Evolutionary conservation across 192 early-diverging fungal genomes (phyloP).

Genomic region (Dimargaris xerosporica): DNA sequence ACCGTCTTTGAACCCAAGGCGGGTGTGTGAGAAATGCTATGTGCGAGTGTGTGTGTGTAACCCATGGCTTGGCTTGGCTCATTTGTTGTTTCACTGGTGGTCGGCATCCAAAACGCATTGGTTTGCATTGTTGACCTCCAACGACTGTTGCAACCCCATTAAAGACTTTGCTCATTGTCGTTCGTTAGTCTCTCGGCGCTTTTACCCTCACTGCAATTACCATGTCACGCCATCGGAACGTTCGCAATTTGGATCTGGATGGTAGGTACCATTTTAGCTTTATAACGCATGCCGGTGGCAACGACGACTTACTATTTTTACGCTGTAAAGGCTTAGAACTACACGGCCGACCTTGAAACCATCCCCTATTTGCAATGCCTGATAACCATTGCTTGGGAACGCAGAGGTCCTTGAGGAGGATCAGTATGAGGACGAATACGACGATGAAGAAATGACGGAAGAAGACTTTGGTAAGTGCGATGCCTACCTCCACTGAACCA

Average conservation of each 20-base stretch:
- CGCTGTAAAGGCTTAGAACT: not conserved
- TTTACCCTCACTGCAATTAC: too few relatives aligned
- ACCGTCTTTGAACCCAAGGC: too few relatives aligned
- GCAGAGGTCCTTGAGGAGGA: not conserved
- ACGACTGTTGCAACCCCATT: too few relatives aligned
- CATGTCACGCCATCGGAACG: constrained; percentile 11
- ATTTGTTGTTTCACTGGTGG: too few relatives aligned
- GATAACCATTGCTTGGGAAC: too few relatives aligned
- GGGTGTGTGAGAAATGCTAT: too few relatives aligned
- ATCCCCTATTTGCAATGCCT: not conserved
- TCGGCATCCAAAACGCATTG: too few relatives aligned
- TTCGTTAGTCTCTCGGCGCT: too few relatives aligned
- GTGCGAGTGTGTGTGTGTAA: too few relatives aligned
- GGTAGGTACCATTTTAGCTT: not conserved
- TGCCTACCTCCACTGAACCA: not conserved
- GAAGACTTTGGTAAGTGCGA: constrained; percentile 1
- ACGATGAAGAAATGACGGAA: constrained; percentile 7
- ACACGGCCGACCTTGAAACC: not conserved
- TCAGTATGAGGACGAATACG: not conserved
- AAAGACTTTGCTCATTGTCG: too few relatives aligned
- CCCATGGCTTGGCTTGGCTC: too few relatives aligned
- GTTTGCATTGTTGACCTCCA: too few relatives aligned
- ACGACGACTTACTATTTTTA: not conserved
- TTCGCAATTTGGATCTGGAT: constrained; percentile 8
- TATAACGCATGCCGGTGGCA: not conserved